Base-by-base conservation (phyloP, 768 basidiomycete species). In the Pholiota molesta region DNA sequence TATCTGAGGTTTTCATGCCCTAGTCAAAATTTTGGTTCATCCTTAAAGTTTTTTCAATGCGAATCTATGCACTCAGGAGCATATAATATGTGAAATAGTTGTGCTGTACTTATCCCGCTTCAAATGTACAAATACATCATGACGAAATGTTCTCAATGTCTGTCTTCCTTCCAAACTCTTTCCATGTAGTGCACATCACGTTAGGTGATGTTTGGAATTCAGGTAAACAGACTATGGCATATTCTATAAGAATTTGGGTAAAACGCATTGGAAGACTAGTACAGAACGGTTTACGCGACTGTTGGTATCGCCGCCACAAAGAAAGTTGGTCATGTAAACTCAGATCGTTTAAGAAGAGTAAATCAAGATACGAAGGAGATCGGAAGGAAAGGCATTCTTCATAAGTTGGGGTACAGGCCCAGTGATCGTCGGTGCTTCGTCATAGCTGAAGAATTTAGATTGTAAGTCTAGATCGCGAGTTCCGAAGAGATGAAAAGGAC, bases 371-470 rank as follows among this genome's bases (percentile, higher is more conserved):
- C n/a, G 9, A 40, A 51, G 23, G 28, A 49, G 54, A 52, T n/a
- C 5, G 11, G 13, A 17, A 39, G 16, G 23, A 37, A 17, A 16
- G 21, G 21, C 14, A 1, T 37, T 57, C 60, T 19, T 57, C 59
- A 70, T 33, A 72, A 63, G 29, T 70, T 59, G 37, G 65, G 65
- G 45, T 72, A 69, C 44, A 72, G 29, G 8, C 71, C 71, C 7
- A 59, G 63, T 3, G 65, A 66, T 52, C 65, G 68, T 58, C 66
- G 61, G 37, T 60, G 67, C 62, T 70, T 72, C 52, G 66, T 96
- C 95, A 97, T 97, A 13, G 94, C 95, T 94, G 9, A 16, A 67
- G 33, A 58, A 31, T 37, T 57, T 11, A 49, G 31, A 58, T 51
- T 44, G 19, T 33, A 9, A 65, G 29, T 52, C 45, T 31, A 45